Base-by-base conservation (phyloP, 805 yeast genomes). In the Candida nemodendra region DNA sequence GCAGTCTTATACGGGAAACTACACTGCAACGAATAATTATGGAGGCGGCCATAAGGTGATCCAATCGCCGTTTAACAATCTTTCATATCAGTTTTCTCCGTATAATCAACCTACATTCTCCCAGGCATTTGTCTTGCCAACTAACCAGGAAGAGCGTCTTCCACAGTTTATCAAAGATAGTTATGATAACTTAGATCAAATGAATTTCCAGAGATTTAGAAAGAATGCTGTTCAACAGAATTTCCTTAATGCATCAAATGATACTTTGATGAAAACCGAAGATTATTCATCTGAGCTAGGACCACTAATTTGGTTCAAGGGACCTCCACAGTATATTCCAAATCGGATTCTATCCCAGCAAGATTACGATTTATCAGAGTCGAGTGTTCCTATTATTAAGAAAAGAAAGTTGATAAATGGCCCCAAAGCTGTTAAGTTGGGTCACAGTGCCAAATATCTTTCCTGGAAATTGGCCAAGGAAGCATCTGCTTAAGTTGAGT, bases 371-470 rank as follows among this genome's bases (percentile, higher is more conserved):
- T 15, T 23, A 14, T 25, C 38, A n/a, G 42, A 39, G 21, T 18
- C 37, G 12, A 36, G 40, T 33, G 37, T 50, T 18, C 58, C 59
- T 9, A 29, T 48, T n/a, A 11, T 41, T 9, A 54, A 53, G 34
- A 48, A 39, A 25, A 19, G 32, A 35, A 51, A 48, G 35, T 27
- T 42, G 13, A 34, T 26, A 9, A 34, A 27, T 18, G 54, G 54
- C n/a, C 30, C 68, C 38, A 40, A 70, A 45, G 42, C 53, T 3
- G 47, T 59, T 18, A 72, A 73, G 25, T 56, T 81, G 25, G 88
- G 95, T 5, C 95, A 87, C 53, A 76, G 84, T 35, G 86, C 88
- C 2, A 70, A 72, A 52, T 89, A 84, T 54, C 59, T 88, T 55
- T 85, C 87, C 2, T 79, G 74, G 74, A 77, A 73, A 54, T 32